Conservation (phyloP, 2,329 filamentous ascomycete species). For the Venturiaceae sp. region DNA sequence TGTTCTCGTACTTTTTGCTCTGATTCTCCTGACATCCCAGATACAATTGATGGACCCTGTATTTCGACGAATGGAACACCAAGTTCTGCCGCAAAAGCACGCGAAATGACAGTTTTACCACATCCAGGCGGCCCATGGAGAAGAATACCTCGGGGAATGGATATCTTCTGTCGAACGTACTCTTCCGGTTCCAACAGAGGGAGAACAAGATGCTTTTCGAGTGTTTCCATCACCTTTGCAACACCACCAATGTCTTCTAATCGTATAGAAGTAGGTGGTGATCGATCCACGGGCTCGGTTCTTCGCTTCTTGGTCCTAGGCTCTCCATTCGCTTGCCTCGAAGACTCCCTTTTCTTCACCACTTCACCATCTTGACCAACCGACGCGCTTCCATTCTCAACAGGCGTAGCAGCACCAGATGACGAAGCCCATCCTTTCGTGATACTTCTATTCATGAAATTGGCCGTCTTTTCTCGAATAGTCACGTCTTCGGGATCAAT, state of each 20-base stretch:
- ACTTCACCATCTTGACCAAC: constrained; percentile 21
- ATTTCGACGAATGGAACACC: constrained; percentile 72
- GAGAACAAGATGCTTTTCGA: constrained; percentile 62
- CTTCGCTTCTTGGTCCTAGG: constrained; percentile 58
- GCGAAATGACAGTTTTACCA: constrained; percentile 76
- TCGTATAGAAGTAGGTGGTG: constrained; percentile 56
- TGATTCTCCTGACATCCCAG: constrained; percentile 81
- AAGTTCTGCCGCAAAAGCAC: constrained; percentile 67
- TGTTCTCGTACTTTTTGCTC: constrained; percentile 78
- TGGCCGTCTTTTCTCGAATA: constrained; percentile 22
- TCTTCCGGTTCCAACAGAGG: constrained; percentile 60
- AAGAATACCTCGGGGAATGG: constrained; percentile 64
- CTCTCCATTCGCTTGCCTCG: constrained; percentile 52
- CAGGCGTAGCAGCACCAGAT: constrained; percentile 13
- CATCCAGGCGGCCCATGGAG: constrained; percentile 78
- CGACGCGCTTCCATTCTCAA: constrained; percentile 8
- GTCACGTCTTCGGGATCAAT: constrained; percentile 19
- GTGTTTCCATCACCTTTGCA: constrained; percentile 57
- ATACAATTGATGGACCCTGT: constrained; percentile 72
- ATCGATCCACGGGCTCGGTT: constrained; percentile 47
- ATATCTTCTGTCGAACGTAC: constrained; percentile 53
- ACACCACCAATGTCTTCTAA: constrained; percentile 69
- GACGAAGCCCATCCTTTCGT: constrained; percentile 43
- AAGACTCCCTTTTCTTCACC: constrained; percentile 33
- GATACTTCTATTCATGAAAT: constrained; percentile 58